Evolutionary conservation across 2,329 filamentous ascomycete species (phyloP).

Genomic region (Arthrobotrys sinensis): DNA sequence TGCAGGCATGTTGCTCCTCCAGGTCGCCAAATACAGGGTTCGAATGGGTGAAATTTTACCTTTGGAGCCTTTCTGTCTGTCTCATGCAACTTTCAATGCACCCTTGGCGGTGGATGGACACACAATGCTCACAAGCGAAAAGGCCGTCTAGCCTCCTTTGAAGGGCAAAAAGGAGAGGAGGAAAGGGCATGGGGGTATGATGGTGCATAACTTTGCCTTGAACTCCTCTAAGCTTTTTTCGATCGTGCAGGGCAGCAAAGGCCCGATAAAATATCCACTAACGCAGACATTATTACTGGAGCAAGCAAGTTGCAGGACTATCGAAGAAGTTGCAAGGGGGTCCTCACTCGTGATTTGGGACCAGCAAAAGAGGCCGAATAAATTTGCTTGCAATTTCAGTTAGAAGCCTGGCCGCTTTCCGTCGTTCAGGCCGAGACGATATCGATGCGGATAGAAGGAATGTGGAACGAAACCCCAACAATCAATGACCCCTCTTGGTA

Average conservation of each 20-base stretch:
- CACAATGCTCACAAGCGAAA: constrained; percentile 54
- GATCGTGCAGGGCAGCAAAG: constrained; percentile 50
- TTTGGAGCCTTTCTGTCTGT: constrained; percentile 42
- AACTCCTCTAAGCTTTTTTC: constrained; percentile 59
- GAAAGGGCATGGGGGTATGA: constrained; percentile 31
- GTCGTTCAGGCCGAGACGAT: constrained; percentile 53
- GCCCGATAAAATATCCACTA: constrained; percentile 47
- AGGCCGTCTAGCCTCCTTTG: constrained; percentile 46
- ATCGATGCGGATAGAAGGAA: constrained; percentile 57
- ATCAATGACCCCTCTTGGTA: constrained; percentile 41
- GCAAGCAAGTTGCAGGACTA: constrained; percentile 17
- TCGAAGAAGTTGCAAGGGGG: constrained; percentile 38
- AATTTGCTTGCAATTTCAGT: constrained; percentile 59
- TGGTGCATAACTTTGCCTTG: constrained; percentile 53
- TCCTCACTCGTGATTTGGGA: constrained; percentile 43
- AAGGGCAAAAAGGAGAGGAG: constrained; percentile 55
- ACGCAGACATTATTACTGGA: constrained; percentile 49
- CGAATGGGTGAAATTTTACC: constrained; percentile 50
- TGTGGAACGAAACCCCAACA: constrained; percentile 60
- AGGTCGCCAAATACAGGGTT: constrained; percentile 45
- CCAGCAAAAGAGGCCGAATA: constrained; percentile 41
- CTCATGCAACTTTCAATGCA: constrained; percentile 59
- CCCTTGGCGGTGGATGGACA: constrained; percentile 48
- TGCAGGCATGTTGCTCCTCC: constrained; percentile 57
- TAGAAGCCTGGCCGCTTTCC: constrained; percentile 56